A percentile compares a stretch with the other conserved stretches of the same genome.
phyloP scores from a whole-genome alignment of 805 yeast genomes.

The Candida endomychidarum region DNA sequence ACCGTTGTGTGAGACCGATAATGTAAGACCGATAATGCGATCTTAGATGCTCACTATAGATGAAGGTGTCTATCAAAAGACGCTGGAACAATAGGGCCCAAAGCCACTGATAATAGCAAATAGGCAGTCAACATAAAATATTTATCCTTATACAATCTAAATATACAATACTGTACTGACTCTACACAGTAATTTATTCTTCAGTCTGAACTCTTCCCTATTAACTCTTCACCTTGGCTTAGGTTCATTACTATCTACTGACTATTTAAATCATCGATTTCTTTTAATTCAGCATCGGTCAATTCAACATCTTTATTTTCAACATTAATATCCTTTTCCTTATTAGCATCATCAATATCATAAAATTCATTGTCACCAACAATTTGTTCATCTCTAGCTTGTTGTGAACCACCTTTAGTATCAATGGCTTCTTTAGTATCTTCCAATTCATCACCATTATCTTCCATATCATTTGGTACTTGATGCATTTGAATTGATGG shows the following conservation, averaged over 20 bases:
- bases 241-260: slow-evolving; percentile 1
- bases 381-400: slow-evolving; percentile 72
- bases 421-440: slow-evolving; percentile 78
- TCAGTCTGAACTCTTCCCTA: no score
- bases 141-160: no score
- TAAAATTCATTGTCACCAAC: slow-evolving; percentile 78
- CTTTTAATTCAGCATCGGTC: slow-evolving; percentile 39
- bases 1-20: no score
- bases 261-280: slow-evolving; percentile 36
- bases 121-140: no score
- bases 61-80: no score
- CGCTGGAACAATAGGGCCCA: no score
- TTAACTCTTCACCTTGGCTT: no score
- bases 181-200: no score
- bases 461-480: slow-evolving; percentile 87
- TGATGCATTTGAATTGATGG: slow-evolving; percentile 95
- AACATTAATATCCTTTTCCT: slow-evolving; percentile 28
- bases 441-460: slow-evolving; percentile 82
- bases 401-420: slow-evolving; percentile 87
- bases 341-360: slow-evolving; percentile 57
- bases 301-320: slow-evolving; percentile 17
- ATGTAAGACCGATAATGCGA: no score
- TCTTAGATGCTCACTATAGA: no score
- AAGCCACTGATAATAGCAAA: no score
- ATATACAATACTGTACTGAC: background rate